Base-by-base conservation (phyloP, 345 rosid species). In the Citrus sinensis region DNA sequence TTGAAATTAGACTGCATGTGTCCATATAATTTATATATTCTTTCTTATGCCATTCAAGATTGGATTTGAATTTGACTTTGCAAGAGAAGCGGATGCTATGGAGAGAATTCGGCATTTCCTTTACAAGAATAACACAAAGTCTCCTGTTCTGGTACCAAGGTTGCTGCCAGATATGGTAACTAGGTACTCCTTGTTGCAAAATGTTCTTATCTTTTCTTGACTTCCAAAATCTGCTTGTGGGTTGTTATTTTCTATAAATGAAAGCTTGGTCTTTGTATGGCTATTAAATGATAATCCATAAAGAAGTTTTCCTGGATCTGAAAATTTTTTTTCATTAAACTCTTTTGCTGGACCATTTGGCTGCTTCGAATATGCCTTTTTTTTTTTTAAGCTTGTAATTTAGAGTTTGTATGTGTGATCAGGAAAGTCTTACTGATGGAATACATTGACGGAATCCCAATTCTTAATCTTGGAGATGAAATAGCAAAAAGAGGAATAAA, bases 351-450 rank as follows among this genome's bases (percentile, higher is more conserved):
- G 67, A 69, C 72, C 46, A 72, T 78, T 67, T 24, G 69, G 34
- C 58, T 75, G 70, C 37, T 76, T 39, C 63, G 70, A 77, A 63
- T 64, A 68, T 70, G 34, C 56, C 27, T 29, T 8, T 37, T 63
- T n/a, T 9, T 54, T 16, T 35, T 22, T 80, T 60, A 4, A 22
- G 79, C 60, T 8, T 32, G 58, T 71, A 54, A 74, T 27, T 39
- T 27, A 30, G 35, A 40, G 59, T 54, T 75, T 70, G 25, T 40
- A 40, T 79, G 32, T 76, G 62, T 74, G 2, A 22, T 76, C 84
- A 95, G 97, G 94, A 92, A 86, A 83, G 94, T 85, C 55, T 80
- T 95, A 54, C 90, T 93, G 80, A 95, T 95, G 99, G 98, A 95
- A 76, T 93, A 90, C 86, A 92, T 95, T 19, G 90, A 93, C 76